Base-by-base conservation (phyloP, 306 rosid genomes). In the Begonia fuchsioides region DNA sequence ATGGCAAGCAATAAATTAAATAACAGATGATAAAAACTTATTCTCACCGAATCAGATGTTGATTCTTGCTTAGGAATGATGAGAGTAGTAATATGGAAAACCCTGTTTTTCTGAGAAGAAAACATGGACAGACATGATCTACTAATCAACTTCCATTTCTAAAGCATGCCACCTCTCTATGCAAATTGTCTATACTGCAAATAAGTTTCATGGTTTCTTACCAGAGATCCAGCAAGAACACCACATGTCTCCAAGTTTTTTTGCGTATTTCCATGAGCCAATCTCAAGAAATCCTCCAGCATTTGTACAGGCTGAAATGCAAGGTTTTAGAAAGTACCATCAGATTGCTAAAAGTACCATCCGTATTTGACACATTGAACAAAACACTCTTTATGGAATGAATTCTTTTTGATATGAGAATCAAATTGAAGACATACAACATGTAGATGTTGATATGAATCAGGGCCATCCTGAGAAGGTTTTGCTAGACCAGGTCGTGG, bases 11-110 rank as follows among this genome's bases (percentile, higher is more conserved):
- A 47, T 50, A 38, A 58, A 44, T 47, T 49, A n/a, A n/a, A n/a
- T n/a, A 61, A 38, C 14, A 39, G 17, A 59, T 57, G 17, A 61
- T 44, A 49, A 35, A n/a, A n/a, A n/a, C n/a, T n/a, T 52, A 62
- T 53, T 70, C 94, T 75, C 77, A 92, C 98, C 68, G 94, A 79
- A 76, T 92, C 98, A 55, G 98, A 77, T 46, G 96, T 92, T 19
- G 98, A 77, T 57, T 92, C 98, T 67, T 85, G 98, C 93, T 92
- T 92, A 39, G 98, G 98, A 52, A 92, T 73, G 57, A 92, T 86
- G 32, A 92, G 94, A 6, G 96, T 85, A 40, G 94, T 79, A 55
- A 92, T 79, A 53, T 92, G 92, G 59, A 92, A 92, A 53, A 86
- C 86, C 86, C 90, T 85, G 72, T 92, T 86, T 68, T 79, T 82